Percentiles rank a stretch among this genome's conserved stretches.
Evolutionary conservation across 2,329 filamentous ascomycete species (phyloP).

Genomic region (Ceratocystis papillata): DNA sequence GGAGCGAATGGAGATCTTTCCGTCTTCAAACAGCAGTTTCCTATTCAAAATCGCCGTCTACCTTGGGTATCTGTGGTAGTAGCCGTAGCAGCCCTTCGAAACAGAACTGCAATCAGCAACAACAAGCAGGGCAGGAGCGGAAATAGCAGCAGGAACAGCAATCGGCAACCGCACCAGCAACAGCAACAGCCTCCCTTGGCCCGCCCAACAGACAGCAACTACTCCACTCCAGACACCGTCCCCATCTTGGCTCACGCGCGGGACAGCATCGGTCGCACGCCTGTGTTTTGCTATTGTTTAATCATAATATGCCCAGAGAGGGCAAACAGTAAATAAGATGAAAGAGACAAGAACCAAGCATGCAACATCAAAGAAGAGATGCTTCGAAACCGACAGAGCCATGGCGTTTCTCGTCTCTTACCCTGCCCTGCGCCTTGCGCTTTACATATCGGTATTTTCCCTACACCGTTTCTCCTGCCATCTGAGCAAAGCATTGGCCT

Average conservation of each 20-base stretch:
- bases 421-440: not conserved
- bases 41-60: not conserved
- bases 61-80: not conserved
- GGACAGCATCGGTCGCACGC: not conserved
- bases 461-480: not conserved
- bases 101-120: not conserved
- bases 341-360: not conserved
- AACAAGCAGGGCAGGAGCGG: not conserved
- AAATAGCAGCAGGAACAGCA: not conserved
- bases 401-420: not conserved
- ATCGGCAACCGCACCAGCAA: not conserved
- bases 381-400: not conserved
- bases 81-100: not conserved
- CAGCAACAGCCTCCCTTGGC: not conserved
- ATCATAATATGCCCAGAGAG: not conserved
- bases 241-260: not conserved
- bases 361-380: not conserved
- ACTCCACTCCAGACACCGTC: not conserved
- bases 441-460: not conserved
- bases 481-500: conserved; percentile 2
- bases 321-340: not conserved
- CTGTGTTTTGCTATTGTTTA: not conserved
- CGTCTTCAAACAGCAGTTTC: not conserved
- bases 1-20: not conserved
- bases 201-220: not conserved